Evolutionary conservation across 345 rosid species (phyloP), one percentile per base, ranked within the genome.

Genomic region (Corymbia maculata): DNA sequence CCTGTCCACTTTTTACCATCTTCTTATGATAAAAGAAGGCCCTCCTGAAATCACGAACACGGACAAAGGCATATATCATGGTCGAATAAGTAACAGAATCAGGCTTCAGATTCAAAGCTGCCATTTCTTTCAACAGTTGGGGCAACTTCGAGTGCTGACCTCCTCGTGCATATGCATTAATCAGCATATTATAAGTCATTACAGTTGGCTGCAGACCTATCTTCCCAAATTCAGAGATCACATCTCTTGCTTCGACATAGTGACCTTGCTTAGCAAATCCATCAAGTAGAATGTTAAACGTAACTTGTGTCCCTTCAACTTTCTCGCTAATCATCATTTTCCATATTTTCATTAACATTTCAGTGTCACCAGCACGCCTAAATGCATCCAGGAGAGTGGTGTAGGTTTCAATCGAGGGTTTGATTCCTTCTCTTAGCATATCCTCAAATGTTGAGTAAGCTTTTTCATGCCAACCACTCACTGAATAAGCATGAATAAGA

Each of bases 241-340:
- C 97, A 85, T 96, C 98, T 90, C 97, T 95, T 47, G 99, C 97
- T 94, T 97, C 98, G 8, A 90, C 45, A n/a, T 95, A 96, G 49
- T 82, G 94, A 44, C 99, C 99, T 93, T 96, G 98, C 90, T 96
- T 97, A 49, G 98, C 97, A 88, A 97, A 96, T 45, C 98, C 98
- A 89, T 97, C 99, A 44, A 97, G 94, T 87, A 97, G 92, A 88
- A 91, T 95, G 92, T 96, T 97, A 89, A 95, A 96, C 4, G 98
- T 96, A 86, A 96, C 95, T 82, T 92, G 89, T 9, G 98, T 95
- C 88, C 97, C 97, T 89, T 91, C 91, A 22, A 97, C 86, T 85
- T 90, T 96, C 61, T 94, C 94, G 11, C 91, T 89, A 52, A 89
- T 87, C 97, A 96, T 96, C 91, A 94, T 87, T 92, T 97, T 96